Base-by-base conservation (phyloP, 768 basidiomycete genomes). In the Phlebiopsis flavidoalba region DNA sequence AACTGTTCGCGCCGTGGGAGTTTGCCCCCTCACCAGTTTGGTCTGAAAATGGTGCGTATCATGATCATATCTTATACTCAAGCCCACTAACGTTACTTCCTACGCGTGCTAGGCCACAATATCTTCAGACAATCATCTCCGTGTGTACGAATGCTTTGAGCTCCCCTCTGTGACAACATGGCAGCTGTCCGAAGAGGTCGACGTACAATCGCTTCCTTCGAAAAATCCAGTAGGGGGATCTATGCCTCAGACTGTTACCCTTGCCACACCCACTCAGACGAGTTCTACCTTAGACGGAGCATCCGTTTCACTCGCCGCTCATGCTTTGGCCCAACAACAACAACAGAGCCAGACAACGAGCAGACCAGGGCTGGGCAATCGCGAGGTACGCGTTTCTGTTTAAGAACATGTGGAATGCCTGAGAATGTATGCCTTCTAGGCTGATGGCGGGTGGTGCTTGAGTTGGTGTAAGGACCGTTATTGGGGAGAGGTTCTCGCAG, bases 381-480 rank as follows among this genome's bases (percentile, higher is more conserved):
- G 88, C 46, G 91, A 95, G 72, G 70, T 67, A 47, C 60, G 66
- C 56, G n/a, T n/a, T 1, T 36, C 10, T 37, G 22, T 53, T 31
- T 43, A 8, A 12, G 10, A 11, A 45, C 7, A 5, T 53, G 19
- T 11, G 12, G 21, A 12, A 15, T 2, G 19, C 1, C 5, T 36
- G 40, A 43, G 5, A 43, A 31, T 33, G 19, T 22, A 60, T 19
- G 45, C 40, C 26, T n/a, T 46, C 14, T 37, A 71, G 69, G 93
- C 93, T 2, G 88, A 93, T 58, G 93, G 93, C 3, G 95, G 91
- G 1, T 98, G 94, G 94, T 89, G 87, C 59, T 73, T 99, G 47
- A 89, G 89, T 8, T 99, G 95, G 95, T 98, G 95, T 73, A 93
- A 93, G 69, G 97, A 98, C 67, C 81, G 83, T 62, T 97, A 95